Conservation (phyloP, 75 land plant species). For the Pinus tabuliformis region DNA sequence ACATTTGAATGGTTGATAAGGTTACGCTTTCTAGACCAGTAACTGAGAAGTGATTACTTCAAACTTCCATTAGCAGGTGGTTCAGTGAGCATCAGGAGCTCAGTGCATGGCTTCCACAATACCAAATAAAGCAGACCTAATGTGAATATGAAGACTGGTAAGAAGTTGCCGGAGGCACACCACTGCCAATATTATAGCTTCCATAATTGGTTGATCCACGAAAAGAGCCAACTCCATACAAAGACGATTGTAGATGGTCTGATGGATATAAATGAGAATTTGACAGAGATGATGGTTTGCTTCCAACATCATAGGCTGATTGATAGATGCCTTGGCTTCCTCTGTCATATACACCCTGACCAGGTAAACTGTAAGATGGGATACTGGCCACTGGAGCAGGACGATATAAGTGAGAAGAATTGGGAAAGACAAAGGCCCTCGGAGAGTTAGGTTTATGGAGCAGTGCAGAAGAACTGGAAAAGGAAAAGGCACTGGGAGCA, state of each 20-base stretch:
- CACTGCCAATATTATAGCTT: slow-evolving; percentile 10
- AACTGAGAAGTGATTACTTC: background rate
- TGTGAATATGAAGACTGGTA: slow-evolving; percentile 19
- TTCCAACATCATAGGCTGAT: slow-evolving; percentile 28
- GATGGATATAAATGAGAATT: slow-evolving; percentile 37
- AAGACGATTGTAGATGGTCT: slow-evolving; percentile 28
- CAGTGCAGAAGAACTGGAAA: slow-evolving; percentile 7
- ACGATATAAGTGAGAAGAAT: slow-evolving; percentile 6
- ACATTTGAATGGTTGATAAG: background rate
- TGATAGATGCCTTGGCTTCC: slow-evolving; percentile 27
- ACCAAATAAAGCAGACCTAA: background rate
- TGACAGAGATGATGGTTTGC: slow-evolving; percentile 10
- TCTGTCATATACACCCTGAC: slow-evolving; percentile 28
- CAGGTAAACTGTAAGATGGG: slow-evolving; percentile 24
- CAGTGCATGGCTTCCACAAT: background rate
- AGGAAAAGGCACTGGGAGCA: slow-evolving; percentile 7
- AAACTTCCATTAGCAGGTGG: background rate
- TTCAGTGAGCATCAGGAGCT: background rate
- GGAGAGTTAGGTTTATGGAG: background rate
- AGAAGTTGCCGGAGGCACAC: slow-evolving; percentile 16
- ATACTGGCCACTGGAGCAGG: slow-evolving; percentile 18
- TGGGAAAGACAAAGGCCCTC: slow-evolving; percentile 8
- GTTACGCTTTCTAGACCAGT: background rate
- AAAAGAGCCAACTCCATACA: slow-evolving; percentile 32
- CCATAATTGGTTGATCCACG: slow-evolving; percentile 14